Evolutionary conservation across 805 yeast species (phyloP).

Genomic region (Teunomyces stri): DNA sequence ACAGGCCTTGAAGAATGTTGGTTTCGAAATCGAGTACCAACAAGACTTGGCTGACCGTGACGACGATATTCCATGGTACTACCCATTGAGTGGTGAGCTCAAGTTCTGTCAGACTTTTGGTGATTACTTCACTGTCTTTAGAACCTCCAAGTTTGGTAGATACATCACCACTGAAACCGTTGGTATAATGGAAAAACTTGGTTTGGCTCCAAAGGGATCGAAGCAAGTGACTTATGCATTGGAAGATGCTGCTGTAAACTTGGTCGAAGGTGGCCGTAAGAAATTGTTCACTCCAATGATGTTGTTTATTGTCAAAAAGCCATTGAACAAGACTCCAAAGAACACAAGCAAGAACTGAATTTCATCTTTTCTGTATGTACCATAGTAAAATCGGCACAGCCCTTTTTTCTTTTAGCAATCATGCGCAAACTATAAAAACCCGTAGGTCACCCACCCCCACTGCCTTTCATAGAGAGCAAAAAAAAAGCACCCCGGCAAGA

Average conservation of each 20-base stretch:
- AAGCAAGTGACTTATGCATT: conserved; percentile 86
- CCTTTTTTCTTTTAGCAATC: neutral
- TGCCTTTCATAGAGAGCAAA: too few relatives aligned
- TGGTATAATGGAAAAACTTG: conserved; percentile 76
- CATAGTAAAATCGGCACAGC: neutral
- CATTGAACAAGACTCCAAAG: conserved; percentile 28
- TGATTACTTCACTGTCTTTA: conserved; percentile 79
- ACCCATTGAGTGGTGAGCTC: conserved; percentile 94
- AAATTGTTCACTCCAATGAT: conserved; percentile 97
- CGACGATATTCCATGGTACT: conserved; percentile 95
- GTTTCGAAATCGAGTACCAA: conserved; percentile 75
- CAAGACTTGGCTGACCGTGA: conserved; percentile 78
- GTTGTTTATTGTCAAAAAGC: conserved; percentile 87
- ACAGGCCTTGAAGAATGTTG: conserved; percentile 79
- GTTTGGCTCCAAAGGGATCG: conserved; percentile 89
- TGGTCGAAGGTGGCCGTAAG: conserved; percentile 89
- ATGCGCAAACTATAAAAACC: conserved; percentile 1
- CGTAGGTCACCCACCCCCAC: too few relatives aligned
- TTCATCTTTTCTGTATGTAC: neutral
- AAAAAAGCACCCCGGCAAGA: neutral
- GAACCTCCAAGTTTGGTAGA: conserved; percentile 89
- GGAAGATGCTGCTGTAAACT: conserved; percentile 95
- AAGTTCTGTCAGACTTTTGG: conserved; percentile 74
- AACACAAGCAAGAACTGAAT: neutral
- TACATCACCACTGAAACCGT: conserved; percentile 76